Percentiles rank a stretch among this genome's conserved stretches.
phyloP scores from a whole-genome alignment of 2,329 filamentous ascomycete species.

The Xylariaceae sp. region DNA sequence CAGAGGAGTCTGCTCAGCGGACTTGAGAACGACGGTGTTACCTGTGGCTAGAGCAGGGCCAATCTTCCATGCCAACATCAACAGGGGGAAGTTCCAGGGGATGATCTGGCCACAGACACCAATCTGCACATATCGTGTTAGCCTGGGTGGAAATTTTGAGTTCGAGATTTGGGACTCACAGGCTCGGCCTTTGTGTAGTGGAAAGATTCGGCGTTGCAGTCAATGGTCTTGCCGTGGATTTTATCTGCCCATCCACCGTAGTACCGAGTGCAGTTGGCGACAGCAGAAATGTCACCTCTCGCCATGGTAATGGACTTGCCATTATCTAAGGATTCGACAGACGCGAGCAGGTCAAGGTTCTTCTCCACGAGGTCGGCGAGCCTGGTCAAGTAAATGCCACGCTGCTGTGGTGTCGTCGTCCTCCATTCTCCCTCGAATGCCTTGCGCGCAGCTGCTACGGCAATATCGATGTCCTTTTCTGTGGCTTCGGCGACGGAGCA shows the following conservation, averaged over 20 bases:
- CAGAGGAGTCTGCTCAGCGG: constrained; percentile 73
- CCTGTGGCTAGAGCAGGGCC: constrained; percentile 69
- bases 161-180: constrained; percentile 35
- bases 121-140: constrained; percentile 21
- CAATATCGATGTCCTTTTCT: constrained; percentile 80
- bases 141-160: not conserved
- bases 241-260: constrained; percentile 92
- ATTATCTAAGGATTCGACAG: constrained; percentile 85
- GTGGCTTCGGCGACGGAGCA: constrained; percentile 78
- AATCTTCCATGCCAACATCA: constrained; percentile 83
- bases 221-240: constrained; percentile 82
- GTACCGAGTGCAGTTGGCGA: constrained; percentile 73
- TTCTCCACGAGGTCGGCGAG: constrained; percentile 79
- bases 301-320: constrained; percentile 78
- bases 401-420: constrained; percentile 65
- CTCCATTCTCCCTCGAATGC: constrained; percentile 76
- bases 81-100: constrained; percentile 83
- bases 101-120: constrained; percentile 75
- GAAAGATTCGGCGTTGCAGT: constrained; percentile 74
- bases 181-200: constrained; percentile 82
- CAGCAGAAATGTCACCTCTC: constrained; percentile 68
- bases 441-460: constrained; percentile 80
- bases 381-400: constrained; percentile 68
- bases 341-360: constrained; percentile 71
- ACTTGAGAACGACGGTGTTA: constrained; percentile 72